phyloP scores from a whole-genome alignment of 2,329 filamentous ascomycete species.

The Polytolypa hystricis region DNA sequence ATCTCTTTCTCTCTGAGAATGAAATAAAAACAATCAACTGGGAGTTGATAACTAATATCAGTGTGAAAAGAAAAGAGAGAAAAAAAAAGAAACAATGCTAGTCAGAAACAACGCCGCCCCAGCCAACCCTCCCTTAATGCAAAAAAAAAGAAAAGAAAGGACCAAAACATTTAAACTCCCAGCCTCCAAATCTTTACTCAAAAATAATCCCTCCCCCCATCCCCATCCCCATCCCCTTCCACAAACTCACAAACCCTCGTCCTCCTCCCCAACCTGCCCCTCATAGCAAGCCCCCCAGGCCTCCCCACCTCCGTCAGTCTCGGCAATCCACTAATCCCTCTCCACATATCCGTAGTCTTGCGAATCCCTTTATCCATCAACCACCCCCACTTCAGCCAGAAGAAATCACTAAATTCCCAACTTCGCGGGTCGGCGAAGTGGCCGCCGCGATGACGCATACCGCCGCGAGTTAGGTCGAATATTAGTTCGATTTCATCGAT shows the following conservation, averaged over 20 bases:
- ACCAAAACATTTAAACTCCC: neutral
- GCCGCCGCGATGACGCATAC: neutral
- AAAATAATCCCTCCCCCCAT: neutral
- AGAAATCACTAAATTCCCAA: slow-evolving; percentile 4
- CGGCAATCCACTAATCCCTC: neutral
- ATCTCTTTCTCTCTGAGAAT: too few relatives aligned
- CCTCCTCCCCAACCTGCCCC: neutral
- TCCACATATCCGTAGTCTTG: slow-evolving; percentile 2
- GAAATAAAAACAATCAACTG: too few relatives aligned
- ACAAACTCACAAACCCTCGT: neutral
- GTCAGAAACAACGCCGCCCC: neutral
- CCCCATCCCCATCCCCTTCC: neutral
- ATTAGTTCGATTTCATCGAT: slow-evolving; percentile 4
- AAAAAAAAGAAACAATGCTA: neutral
- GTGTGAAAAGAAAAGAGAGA: neutral
- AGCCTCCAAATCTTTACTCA: neutral
- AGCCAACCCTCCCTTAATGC: neutral
- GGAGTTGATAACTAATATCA: neutral
- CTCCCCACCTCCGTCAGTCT: neutral
- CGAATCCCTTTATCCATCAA: neutral
- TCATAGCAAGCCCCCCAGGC: slow-evolving; percentile 1
- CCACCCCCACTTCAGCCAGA: slow-evolving; percentile 4
- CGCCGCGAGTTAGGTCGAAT: slow-evolving; percentile 1
- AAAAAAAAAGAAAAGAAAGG: neutral
- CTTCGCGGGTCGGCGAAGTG: slow-evolving; percentile 3